Conservation (phyloP, 352 stramenopile species). For the Phytophthora ramorum region DNA sequence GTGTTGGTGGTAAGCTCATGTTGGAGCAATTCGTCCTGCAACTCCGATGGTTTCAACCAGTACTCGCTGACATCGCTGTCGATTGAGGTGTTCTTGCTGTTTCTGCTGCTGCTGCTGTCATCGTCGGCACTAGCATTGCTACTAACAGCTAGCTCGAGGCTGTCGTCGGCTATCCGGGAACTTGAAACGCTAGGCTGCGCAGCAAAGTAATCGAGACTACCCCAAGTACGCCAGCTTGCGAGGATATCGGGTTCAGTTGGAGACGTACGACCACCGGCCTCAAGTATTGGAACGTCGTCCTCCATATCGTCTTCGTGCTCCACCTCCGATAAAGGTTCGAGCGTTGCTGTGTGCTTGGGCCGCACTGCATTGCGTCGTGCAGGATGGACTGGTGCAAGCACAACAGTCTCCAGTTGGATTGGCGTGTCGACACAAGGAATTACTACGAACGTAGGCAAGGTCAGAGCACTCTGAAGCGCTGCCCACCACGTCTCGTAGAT, state of each 20-base stretch:
- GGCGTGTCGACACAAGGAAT: constrained; percentile 8
- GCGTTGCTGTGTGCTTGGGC: constrained; percentile 1
- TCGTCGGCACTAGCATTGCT: neutral
- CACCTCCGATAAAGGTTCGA: constrained; percentile 11
- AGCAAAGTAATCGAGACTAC: constrained; percentile 34
- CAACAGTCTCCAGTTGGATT: neutral
- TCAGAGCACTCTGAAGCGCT: constrained; percentile 27
- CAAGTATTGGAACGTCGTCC: constrained; percentile 32
- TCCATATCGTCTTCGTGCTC: constrained; percentile 1
- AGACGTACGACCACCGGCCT: constrained; percentile 24
- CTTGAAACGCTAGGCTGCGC: constrained; percentile 9
- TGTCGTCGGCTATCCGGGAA: neutral
- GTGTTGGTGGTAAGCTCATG: neutral
- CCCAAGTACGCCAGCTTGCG: constrained; percentile 41
- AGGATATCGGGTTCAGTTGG: constrained; percentile 35
- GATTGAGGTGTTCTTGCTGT: constrained; percentile 9
- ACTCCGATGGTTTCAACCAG: constrained; percentile 32
- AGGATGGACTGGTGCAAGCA: constrained; percentile 20
- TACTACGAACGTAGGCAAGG: constrained; percentile 21
- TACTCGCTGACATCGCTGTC: constrained; percentile 40
- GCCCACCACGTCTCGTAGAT: constrained; percentile 39
- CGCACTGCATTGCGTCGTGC: constrained; percentile 5
- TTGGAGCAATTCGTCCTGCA: constrained; percentile 16
- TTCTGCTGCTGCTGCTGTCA: constrained; percentile 1
- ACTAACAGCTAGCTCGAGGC: neutral